Base-by-base conservation (phyloP, 345 rosid genomes). In the Salix caprea region DNA sequence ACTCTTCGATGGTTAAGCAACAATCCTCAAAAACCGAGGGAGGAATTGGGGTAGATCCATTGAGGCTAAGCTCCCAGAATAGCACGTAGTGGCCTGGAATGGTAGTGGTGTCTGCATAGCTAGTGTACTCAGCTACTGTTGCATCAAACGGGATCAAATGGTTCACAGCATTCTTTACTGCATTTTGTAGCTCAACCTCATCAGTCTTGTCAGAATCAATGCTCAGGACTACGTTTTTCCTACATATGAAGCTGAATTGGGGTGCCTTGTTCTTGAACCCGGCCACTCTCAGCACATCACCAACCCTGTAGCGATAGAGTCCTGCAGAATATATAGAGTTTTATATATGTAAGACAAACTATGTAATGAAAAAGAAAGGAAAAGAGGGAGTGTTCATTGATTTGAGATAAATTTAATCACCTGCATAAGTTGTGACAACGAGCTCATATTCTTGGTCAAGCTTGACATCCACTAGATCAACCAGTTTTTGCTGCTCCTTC, bases 251-350 rank as follows among this genome's bases (percentile, higher is more conserved):
- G 84, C 83, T 88, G 90, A 95, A 95, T 39, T 90, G 99, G 1
- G 97, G 99, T 19, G 91, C 94, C 66, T 91, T 91, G 93, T 95
- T 95, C 87, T 95, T 91, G 93, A 95, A 95, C 58, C 97, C 97
- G 42, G 90, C 91, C 74, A 95, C 99, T 74, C 93, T 86, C 16
- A 95, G 86, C 80, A 95, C 92, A 86, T 95, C 99, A n/a, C 99
- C 99, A 18, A 95, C 97, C 82, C 96, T 83, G 67, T 95, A 95
- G 28, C 99, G 85, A 75, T 91, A 91, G 7, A 95, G 86, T 64
- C 99, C 97, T 95, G 78, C 54, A 81, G 74, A 46, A 44, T 26
- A 32, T 3, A 4, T 4, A 7, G 15, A 77, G n/a, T 71, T 71
- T 64, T 34, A 11, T 10, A 72, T 1, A 36, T 28, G 26, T 54